A percentile compares a stretch with the other conserved stretches of the same genome.
Evolutionary conservation across 2,329 filamentous ascomycete species (phyloP).

Genomic region (Aspergillus terreus): DNA sequence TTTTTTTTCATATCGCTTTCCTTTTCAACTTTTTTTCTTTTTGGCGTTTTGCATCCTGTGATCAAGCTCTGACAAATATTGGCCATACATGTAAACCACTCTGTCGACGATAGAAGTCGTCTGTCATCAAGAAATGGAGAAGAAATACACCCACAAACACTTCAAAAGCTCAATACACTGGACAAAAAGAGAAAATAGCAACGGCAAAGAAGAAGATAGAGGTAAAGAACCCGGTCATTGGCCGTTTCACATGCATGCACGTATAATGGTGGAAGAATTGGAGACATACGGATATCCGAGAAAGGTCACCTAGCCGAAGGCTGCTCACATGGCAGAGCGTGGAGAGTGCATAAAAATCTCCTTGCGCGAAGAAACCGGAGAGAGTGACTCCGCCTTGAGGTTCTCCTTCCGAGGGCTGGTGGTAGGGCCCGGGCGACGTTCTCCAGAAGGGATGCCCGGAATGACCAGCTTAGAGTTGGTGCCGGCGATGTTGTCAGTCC

Average conservation of each 20-base stretch:
- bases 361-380: conserved; percentile 37
- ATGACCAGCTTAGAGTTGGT: conserved; percentile 35
- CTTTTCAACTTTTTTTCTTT: not conserved
- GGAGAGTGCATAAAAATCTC: conserved; percentile 35
- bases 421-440: conserved; percentile 33
- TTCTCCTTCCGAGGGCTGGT: conserved; percentile 42
- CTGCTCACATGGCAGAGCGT: conserved; percentile 21
- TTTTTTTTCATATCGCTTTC: conserved; percentile 4
- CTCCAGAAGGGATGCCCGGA: conserved; percentile 26
- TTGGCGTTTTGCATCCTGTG: not conserved
- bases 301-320: not conserved
- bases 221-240: not conserved
- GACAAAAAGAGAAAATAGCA: conserved; percentile 1
- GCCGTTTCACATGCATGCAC: not conserved
- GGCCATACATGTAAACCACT: conserved; percentile 13
- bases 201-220: conserved; percentile 4
- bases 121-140: conserved; percentile 18
- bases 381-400: conserved; percentile 33
- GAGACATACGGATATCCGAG: not conserved
- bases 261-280: not conserved
- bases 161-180: conserved; percentile 13
- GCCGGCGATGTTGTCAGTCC: conserved; percentile 30
- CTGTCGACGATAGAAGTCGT: conserved; percentile 10
- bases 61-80: conserved; percentile 13
- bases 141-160: conserved; percentile 13